These are phyloP conservation scores for Candida rishiriensis DNA, from an alignment of 805 yeast genomes.

Conservation along the genomic window DNA sequence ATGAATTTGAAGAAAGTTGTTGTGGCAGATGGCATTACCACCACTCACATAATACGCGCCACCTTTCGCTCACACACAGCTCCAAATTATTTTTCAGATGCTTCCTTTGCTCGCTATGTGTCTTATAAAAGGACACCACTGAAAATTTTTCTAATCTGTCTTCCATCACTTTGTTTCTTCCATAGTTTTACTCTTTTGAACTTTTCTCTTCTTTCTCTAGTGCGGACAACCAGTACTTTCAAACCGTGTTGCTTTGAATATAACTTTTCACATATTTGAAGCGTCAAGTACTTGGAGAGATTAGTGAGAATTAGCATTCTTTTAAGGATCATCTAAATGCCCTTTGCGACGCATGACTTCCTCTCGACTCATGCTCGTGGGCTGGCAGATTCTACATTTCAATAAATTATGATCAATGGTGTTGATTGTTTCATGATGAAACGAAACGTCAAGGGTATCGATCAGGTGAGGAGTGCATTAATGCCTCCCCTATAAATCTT, in stretches of 20 bases:
- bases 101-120: no score
- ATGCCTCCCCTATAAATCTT: no score
- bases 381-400: conserved; percentile 65
- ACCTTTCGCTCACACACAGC: no score
- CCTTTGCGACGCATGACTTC: conserved; percentile 44
- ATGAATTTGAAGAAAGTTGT: no score
- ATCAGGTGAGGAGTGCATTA: no score
- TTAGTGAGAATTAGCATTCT: conserved; percentile 23
- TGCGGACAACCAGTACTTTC: conserved; percentile 72
- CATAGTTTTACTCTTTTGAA: background rate
- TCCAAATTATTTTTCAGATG: no score
- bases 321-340: conserved; percentile 62
- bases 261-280: conserved; percentile 32
- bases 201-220: conserved; percentile 35
- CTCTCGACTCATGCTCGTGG: conserved; percentile 38
- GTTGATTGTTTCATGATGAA: background rate
- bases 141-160: no score
- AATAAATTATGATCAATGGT: background rate
- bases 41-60: no score
- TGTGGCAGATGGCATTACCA: no score
- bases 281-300: conserved; percentile 78
- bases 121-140: no score
- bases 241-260: conserved; percentile 64
- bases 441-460: background rate
- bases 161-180: conserved; percentile 3